Base-by-base conservation (phyloP, 768 basidiomycete genomes). In the Guyanaporus albipodus region DNA sequence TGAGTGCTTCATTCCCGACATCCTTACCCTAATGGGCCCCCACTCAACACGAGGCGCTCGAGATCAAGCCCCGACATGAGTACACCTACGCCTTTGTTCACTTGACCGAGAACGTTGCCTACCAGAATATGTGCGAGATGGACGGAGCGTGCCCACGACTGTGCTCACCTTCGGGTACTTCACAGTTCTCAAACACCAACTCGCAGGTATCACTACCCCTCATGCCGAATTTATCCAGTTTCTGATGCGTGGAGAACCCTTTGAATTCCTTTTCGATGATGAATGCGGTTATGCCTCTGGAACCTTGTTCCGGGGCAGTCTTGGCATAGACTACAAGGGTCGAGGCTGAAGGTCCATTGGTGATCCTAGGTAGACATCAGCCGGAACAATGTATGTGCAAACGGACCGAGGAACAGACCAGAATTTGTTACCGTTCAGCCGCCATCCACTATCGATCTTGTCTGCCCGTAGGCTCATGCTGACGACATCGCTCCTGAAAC, bases 141-240 rank as follows among this genome's bases (percentile, higher is more conserved):
- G 27, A 28, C 19, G 32, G 12, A 26, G 21, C 6, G 18, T 4
- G 15, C 42, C 7, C 21, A 23, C 15, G 14, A 38, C 18, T n/a
- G 18, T 42, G 49, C 72, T 39, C 44, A 91, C 91, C 88, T 61
- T 88, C 82, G 1, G 94, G 91, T 4, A 97, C 87, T 56, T 85
- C 78, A 55, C 91, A 94, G 55, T 91, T 77, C 54, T 95, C 90
- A 49, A 97, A 96, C 17, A 94, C 82, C 19, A 96, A 70, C 62
- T 97, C 94, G 53, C 91, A 91, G 3, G 94, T 97, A 57, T 96
- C 92, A 49, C 88, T 91, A 31, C 94, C 94, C 56, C 94, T 73
- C 94, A 97, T 97, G 1, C 94, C 94, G 60, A 96, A 83, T 65
- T 97, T 97, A 66, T 97, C 94, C 18, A 97, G 73, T 58, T 94